Conservation (phyloP, 768 basidiomycete genomes). For the Stropharia rugosoannulata region DNA sequence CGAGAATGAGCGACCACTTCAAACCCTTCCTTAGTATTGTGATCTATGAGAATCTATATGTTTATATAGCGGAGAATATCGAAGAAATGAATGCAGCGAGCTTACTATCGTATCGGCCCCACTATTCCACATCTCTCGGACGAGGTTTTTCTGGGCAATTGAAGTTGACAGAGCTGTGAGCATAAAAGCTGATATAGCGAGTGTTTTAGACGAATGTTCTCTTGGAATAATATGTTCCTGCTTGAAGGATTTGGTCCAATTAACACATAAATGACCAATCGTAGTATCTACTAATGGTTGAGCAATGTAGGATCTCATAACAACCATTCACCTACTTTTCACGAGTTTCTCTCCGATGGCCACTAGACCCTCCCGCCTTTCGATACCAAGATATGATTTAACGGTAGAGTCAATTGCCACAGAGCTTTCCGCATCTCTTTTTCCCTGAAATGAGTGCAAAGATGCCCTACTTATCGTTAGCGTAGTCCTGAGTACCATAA, state of each 20-base stretch:
- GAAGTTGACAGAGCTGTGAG: slow-evolving; percentile 70
- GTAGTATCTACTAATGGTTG: slow-evolving; percentile 34
- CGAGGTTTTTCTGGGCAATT: slow-evolving; percentile 58
- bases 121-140: slow-evolving; percentile 90
- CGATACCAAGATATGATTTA: slow-evolving; percentile 69
- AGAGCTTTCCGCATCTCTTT: slow-evolving; percentile 29
- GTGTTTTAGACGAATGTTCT: slow-evolving; percentile 43
- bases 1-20: slow-evolving; percentile 76
- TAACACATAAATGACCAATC: slow-evolving; percentile 39
- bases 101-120: slow-evolving; percentile 80
- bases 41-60: slow-evolving; percentile 80
- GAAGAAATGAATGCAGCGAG: slow-evolving; percentile 1
- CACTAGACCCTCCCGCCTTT: slow-evolving; percentile 71
- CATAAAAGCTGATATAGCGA: slow-evolving; percentile 86
- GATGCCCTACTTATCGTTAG: slow-evolving; percentile 53
- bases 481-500: slow-evolving; percentile 1
- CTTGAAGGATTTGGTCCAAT: slow-evolving; percentile 60
- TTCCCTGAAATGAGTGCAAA: slow-evolving; percentile 59
- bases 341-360: slow-evolving; percentile 66
- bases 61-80: not conserved
- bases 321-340: slow-evolving; percentile 38
- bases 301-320: not conserved
- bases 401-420: slow-evolving; percentile 50
- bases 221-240: slow-evolving; percentile 42
- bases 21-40: slow-evolving; percentile 75